These are phyloP conservation scores for Torulaspora indica DNA, from an alignment of 805 yeast species.

Conservation along the genomic window DNA sequence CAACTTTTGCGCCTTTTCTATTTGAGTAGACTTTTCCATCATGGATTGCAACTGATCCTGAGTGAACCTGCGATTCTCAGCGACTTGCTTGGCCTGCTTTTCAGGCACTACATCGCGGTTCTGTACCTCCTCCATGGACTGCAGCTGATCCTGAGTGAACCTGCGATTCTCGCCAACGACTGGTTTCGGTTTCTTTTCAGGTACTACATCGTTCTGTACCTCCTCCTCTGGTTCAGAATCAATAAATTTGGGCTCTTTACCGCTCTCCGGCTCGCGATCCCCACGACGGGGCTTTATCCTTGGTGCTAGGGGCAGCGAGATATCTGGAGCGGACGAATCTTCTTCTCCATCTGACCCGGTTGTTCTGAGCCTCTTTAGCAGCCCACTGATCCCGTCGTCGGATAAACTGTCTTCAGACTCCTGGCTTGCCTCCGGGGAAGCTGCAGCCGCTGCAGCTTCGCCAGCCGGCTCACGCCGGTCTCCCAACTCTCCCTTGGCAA, in stretches of 20 bases:
- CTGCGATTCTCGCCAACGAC: neutral
- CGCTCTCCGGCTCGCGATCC: no score
- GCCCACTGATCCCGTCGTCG: slow-evolving; percentile 8
- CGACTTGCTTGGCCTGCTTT: neutral
- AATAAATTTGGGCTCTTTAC: slow-evolving; percentile 10
- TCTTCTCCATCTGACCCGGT: slow-evolving; percentile 3
- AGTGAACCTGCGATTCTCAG: slow-evolving; percentile 9
- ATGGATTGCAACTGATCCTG: slow-evolving; percentile 46
- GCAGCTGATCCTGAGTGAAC: slow-evolving; percentile 39
- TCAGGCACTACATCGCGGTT: no score
- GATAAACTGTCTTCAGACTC: slow-evolving; percentile 4
- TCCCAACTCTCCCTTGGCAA: slow-evolving; percentile 27
- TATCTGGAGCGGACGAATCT: slow-evolving; percentile 5
- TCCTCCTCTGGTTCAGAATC: slow-evolving; percentile 5
- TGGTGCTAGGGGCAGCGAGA: slow-evolving; percentile 2
- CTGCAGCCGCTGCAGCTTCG: no score
- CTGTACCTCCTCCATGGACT: slow-evolving; percentile 46
- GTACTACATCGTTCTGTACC: no score
- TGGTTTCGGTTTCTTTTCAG: neutral
- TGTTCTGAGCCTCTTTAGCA: slow-evolving; percentile 9
- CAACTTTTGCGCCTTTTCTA: slow-evolving; percentile 57
- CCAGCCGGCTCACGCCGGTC: neutral
- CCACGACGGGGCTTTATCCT: neutral
- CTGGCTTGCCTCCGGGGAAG: neutral
- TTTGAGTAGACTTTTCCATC: slow-evolving; percentile 51